phyloP scores from a whole-genome alignment of 306 rosid genomes.

The Cicer yamashitae region DNA sequence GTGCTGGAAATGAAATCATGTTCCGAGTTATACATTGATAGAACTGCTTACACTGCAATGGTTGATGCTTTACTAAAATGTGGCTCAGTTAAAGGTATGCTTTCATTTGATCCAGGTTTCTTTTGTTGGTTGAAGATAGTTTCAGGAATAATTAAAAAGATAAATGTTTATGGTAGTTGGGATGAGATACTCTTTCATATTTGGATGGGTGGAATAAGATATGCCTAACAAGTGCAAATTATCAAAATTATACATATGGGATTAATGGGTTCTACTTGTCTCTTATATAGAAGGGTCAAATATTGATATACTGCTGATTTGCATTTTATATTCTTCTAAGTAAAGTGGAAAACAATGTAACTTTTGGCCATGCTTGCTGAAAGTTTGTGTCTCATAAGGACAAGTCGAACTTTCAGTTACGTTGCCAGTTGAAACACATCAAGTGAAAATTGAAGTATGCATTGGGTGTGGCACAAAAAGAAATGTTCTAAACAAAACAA shows the following conservation, averaged over 20 bases:
- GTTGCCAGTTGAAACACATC: slow-evolving; percentile 1
- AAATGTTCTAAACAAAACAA: slow-evolving; percentile 17
- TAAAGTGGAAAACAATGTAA: neutral
- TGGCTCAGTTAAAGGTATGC: slow-evolving; percentile 71
- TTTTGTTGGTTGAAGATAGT: slow-evolving; percentile 28
- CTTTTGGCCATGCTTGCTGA: neutral
- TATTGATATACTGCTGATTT: slow-evolving; percentile 1
- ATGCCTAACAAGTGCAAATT: slow-evolving; percentile 5
- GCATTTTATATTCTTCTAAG: slow-evolving; percentile 6
- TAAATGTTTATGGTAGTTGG: slow-evolving; percentile 17
- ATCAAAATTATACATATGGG: slow-evolving; percentile 6
- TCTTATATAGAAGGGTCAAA: slow-evolving; percentile 30
- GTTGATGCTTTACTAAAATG: slow-evolving; percentile 76
- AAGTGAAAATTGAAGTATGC: slow-evolving; percentile 10
- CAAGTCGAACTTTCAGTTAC: neutral
- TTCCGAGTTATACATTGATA: slow-evolving; percentile 60
- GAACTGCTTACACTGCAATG: slow-evolving; percentile 84
- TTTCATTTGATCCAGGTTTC: slow-evolving; percentile 28
- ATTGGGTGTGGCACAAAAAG: slow-evolving; percentile 10
- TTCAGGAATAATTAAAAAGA: slow-evolving; percentile 12
- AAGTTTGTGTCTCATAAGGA: slow-evolving; percentile 2
- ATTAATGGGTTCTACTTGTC: slow-evolving; percentile 36
- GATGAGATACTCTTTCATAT: neutral
- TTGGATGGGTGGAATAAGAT: slow-evolving; percentile 13
- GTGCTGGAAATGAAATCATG: slow-evolving; percentile 77